Evolutionary conservation across 208 protist species (phyloP).

Genomic region (Trypanosoma congolense): DNA sequence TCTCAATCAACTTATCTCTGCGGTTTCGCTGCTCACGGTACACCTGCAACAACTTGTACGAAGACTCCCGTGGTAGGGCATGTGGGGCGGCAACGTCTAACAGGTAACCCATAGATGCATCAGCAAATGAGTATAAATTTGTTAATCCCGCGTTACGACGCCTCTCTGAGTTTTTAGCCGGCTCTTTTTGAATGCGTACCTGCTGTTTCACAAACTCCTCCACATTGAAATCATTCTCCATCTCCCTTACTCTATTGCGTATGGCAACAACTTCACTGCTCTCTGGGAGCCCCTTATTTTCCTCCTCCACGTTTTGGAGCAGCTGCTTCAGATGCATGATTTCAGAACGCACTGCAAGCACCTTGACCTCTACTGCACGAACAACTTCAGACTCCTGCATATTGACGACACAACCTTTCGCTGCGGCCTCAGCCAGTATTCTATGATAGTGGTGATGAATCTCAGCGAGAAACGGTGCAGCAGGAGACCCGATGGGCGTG

Average conservation of each 20-base stretch:
- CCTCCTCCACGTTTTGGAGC: slow-evolving; percentile 10
- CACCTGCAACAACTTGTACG: slow-evolving; percentile 28
- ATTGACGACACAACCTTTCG: slow-evolving; percentile 34
- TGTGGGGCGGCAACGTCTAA: slow-evolving; percentile 20
- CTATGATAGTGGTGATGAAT: slow-evolving; percentile 50
- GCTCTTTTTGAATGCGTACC: slow-evolving; percentile 2
- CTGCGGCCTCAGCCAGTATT: slow-evolving; percentile 30
- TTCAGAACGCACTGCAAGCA: slow-evolving; percentile 14
- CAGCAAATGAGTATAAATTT: slow-evolving; percentile 2
- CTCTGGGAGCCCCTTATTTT: not conserved
- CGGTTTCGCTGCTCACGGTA: slow-evolving; percentile 51
- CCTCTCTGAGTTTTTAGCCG: slow-evolving; percentile 6
- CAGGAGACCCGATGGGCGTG: slow-evolving; percentile 23
- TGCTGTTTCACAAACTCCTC: slow-evolving; percentile 9
- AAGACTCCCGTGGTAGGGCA: slow-evolving; percentile 35
- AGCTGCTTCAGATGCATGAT: slow-evolving; percentile 6
- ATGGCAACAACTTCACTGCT: slow-evolving; percentile 2
- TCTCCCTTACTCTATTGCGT: slow-evolving; percentile 5
- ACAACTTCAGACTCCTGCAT: slow-evolving; percentile 47
- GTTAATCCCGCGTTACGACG: not conserved
- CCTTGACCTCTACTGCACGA: slow-evolving; percentile 18
- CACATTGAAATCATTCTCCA: slow-evolving; percentile 13
- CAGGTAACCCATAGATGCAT: slow-evolving; percentile 20
- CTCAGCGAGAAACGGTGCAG: slow-evolving; percentile 42
- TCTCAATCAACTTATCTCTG: slow-evolving; percentile 38